A percentile compares a stretch with the other conserved stretches of the same genome.
Evolutionary conservation across 1,284 basidiomycete genomes (phyloP).

Genomic region (Peniophora sp.): DNA sequence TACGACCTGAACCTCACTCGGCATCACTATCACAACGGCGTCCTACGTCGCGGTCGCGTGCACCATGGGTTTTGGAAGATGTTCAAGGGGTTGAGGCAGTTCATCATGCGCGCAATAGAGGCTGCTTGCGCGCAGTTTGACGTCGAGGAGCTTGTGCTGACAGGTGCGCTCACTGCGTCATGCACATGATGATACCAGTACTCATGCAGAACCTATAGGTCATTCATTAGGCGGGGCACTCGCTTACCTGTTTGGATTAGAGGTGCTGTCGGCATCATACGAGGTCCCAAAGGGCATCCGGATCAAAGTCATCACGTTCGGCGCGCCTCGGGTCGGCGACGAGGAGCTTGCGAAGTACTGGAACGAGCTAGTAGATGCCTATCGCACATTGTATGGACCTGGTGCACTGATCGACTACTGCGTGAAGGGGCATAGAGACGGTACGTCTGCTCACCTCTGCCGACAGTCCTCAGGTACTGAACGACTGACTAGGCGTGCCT

Average conservation of each 20-base stretch:
- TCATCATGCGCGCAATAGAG: constrained; percentile 62
- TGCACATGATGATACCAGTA: neutral
- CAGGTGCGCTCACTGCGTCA: constrained; percentile 34
- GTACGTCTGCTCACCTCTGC: constrained; percentile 20
- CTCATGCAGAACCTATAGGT: constrained; percentile 11
- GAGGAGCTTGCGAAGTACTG: constrained; percentile 32
- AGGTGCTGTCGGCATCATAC: constrained; percentile 28
- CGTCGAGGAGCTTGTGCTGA: constrained; percentile 30
- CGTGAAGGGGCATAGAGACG: constrained; percentile 49
- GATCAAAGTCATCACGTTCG: constrained; percentile 40
- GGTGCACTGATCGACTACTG: constrained; percentile 35
- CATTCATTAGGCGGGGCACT: constrained; percentile 41
- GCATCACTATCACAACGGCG: constrained; percentile 26
- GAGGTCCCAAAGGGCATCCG: constrained; percentile 16
- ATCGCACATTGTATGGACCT: constrained; percentile 27
- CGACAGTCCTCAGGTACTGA: neutral
- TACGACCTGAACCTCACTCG: constrained; percentile 34
- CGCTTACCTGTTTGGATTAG: constrained; percentile 37
- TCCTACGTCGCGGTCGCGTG: constrained; percentile 23
- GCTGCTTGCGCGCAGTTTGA: constrained; percentile 48
- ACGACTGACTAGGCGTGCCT: constrained; percentile 34
- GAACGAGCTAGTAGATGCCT: constrained; percentile 25
- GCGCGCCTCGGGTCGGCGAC: constrained; percentile 41
- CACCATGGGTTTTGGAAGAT: constrained; percentile 48
- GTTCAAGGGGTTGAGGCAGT: constrained; percentile 32